phyloP scores from a whole-genome alignment of 768 basidiomycete species.

The Pleurotus salmoneostramineus region DNA sequence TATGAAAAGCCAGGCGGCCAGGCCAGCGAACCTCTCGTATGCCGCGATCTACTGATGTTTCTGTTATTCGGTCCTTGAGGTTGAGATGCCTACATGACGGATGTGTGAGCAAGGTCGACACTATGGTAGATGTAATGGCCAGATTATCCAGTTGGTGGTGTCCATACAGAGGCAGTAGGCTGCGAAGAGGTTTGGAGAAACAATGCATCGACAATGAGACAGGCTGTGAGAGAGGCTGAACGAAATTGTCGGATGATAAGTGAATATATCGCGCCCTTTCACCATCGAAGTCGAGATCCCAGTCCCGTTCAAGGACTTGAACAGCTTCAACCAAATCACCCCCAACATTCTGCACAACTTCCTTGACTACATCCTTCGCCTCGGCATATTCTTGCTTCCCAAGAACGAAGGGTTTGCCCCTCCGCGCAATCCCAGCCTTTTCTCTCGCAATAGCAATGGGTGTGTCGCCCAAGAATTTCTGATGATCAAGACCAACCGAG shows the following conservation, averaged over 20 bases:
- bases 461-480: constrained; percentile 80
- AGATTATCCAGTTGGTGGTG: constrained; percentile 85
- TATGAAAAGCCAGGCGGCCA: constrained; percentile 77
- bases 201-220: constrained; percentile 39
- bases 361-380: constrained; percentile 41
- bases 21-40: constrained; percentile 67
- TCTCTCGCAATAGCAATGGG: constrained; percentile 71
- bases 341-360: constrained; percentile 35
- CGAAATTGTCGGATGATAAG: constrained; percentile 24
- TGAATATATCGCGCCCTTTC: constrained; percentile 23
- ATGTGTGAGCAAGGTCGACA: constrained; percentile 52
- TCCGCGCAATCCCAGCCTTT: constrained; percentile 79
- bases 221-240: constrained; percentile 33
- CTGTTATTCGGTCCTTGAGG: constrained; percentile 36
- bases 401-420: constrained; percentile 58
- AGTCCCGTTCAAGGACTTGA: constrained; percentile 28
- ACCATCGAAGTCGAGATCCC: constrained; percentile 32
- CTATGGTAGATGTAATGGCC: constrained; percentile 58
- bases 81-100: constrained; percentile 22
- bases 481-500: constrained; percentile 90
- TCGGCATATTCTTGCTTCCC: constrained; percentile 55
- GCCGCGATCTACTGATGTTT: constrained; percentile 49
- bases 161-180: constrained; percentile 68
- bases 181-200: constrained; percentile 39
- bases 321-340: constrained; percentile 37